Base-by-base conservation (phyloP, 2,329 filamentous ascomycete species). In the Xylariaceae sp. region DNA sequence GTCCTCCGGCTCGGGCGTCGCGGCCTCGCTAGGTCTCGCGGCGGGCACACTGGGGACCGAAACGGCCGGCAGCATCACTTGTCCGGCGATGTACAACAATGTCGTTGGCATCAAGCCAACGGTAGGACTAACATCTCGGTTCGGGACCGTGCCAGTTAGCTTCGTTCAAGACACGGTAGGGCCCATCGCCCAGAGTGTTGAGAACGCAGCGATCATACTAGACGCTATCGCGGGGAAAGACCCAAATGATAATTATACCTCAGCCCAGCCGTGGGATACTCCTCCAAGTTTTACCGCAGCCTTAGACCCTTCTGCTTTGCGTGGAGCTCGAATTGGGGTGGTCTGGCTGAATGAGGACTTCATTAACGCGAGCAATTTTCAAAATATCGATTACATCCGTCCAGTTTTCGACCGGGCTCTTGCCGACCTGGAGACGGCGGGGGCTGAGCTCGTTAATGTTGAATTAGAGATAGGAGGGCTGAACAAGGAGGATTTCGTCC, bases 41-140 rank as follows among this genome's bases (percentile, higher is more conserved):
- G 66, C 79, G 36, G 79, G 76, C 6, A 57, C 75, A 5, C 59
- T 87, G 2, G 83, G 83, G 6, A 79, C 82, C 0, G 83, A 84
- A 61, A 86, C 83, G 0, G 72, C 72, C 48, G 83, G 83, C 3
- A 83, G 77, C 16, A 85, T 88, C 43, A 58, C 85, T 4, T 71
- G 70, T 8, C 84, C 85, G 0, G 58, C 68, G 0, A 56, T 63
- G 35, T 40, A 50, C 5, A 85, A 79, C 65, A 83, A 83, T 45
- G 60, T 89, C 2, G 83, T 88, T 2, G 86, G 85, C 3, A 76
- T 90, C 62, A 90, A 89, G 65, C 85, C 86, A 2, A 88, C 85
- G 1, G 82, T 88, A 5, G 86, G 85, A 0, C 64, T 87, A 42
- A 88, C 84, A 0, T 87, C 83, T 6, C 71, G 83, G 14, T 72